Conservation (phyloP, 805 yeast genomes). For the Yamadazyma sp. region DNA sequence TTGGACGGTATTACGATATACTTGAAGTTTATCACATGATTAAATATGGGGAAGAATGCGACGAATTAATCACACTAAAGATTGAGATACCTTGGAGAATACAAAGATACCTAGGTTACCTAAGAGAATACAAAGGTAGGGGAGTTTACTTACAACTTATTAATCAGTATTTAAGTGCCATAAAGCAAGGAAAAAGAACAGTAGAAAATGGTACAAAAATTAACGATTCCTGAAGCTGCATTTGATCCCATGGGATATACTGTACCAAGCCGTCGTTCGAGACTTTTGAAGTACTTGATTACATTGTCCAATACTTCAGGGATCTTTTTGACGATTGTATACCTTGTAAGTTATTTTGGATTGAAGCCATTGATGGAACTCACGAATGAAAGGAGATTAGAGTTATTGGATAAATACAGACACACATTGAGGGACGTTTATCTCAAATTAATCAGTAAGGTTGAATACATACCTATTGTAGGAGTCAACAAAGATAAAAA, state of each 20-base stretch:
- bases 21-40: too few species aligned
- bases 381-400: slow-evolving; percentile 27
- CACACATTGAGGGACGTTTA: slow-evolving; percentile 33
- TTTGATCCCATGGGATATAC: slow-evolving; percentile 29
- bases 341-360: slow-evolving; percentile 29
- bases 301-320: slow-evolving; percentile 35
- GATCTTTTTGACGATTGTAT: slow-evolving; percentile 23
- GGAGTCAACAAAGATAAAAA: slow-evolving; percentile 26
- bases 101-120: too few species aligned
- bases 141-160: too few species aligned
- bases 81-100: too few species aligned
- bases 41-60: too few species aligned
- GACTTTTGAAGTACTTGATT: slow-evolving; percentile 24
- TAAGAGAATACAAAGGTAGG: too few species aligned
- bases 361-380: slow-evolving; percentile 34
- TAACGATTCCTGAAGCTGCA: slow-evolving; percentile 41
- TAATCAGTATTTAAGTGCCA: too few species aligned
- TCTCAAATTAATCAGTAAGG: slow-evolving; percentile 29
- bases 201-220: slow-evolving; percentile 21
- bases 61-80: too few species aligned
- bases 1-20: too few species aligned
- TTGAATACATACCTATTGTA: slow-evolving; percentile 38
- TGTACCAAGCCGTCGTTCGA: slow-evolving; percentile 18
- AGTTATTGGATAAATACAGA: slow-evolving; percentile 31
- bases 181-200: background rate